phyloP scores from a whole-genome alignment of 768 basidiomycete species.

The Trametes gibbosa region DNA sequence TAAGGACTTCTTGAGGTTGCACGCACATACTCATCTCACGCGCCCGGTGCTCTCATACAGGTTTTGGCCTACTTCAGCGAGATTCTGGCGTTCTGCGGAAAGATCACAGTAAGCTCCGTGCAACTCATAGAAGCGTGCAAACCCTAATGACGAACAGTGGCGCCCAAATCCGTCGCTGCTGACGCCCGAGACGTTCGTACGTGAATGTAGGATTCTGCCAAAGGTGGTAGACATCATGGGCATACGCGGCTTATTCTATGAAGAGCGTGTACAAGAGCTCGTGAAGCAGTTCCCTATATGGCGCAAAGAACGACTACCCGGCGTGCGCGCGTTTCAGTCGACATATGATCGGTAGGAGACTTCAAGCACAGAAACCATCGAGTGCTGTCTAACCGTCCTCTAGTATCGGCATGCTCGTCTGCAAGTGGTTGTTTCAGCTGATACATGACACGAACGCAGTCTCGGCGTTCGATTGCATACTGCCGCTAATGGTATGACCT shows the following conservation, averaged over 20 bases:
- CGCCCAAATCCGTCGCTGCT: slow-evolving; percentile 61
- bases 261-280: slow-evolving; percentile 54
- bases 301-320: slow-evolving; percentile 69
- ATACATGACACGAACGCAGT: slow-evolving; percentile 77
- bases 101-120: slow-evolving; percentile 52
- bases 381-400: background rate
- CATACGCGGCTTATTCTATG: slow-evolving; percentile 62
- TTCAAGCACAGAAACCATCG: background rate
- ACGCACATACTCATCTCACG: slow-evolving; percentile 20
- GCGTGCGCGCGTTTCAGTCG: slow-evolving; percentile 78
- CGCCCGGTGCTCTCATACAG: slow-evolving; percentile 32
- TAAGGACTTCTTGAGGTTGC: slow-evolving; percentile 20
- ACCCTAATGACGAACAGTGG: slow-evolving; percentile 42
- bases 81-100: slow-evolving; percentile 66
- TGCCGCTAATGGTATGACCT: slow-evolving; percentile 69
- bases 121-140: background rate
- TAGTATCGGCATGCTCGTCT: slow-evolving; percentile 64
- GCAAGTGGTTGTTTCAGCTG: slow-evolving; percentile 75
- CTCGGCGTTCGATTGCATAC: slow-evolving; percentile 75
- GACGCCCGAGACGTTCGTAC: slow-evolving; percentile 58
- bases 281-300: slow-evolving; percentile 64
- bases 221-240: slow-evolving; percentile 72
- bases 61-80: slow-evolving; percentile 77
- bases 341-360: slow-evolving; percentile 70
- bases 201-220: slow-evolving; percentile 58